A percentile compares a stretch with the other conserved stretches of the same genome.
These are phyloP conservation scores for Cryptococcus amylolentus DNA, from an alignment of 1,284 basidiomycete species.

Conservation along the genomic window DNA sequence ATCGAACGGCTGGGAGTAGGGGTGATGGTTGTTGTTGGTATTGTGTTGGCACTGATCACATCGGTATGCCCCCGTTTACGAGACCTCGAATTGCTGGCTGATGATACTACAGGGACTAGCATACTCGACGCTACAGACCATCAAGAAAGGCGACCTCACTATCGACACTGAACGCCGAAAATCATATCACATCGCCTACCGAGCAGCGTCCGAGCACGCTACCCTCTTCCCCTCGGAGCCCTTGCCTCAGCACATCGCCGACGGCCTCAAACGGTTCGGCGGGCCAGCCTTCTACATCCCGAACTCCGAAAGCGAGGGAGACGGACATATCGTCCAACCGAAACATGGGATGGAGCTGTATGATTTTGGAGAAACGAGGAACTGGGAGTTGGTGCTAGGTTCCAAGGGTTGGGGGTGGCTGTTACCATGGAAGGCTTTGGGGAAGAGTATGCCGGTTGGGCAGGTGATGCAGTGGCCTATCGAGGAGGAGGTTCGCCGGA, in stretches of 20 bases:
- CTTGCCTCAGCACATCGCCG: constrained; percentile 10
- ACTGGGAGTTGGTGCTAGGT: constrained; percentile 30
- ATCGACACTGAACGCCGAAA: constrained; percentile 33
- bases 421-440: constrained; percentile 30
- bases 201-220: not conserved
- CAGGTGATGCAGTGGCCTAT: not conserved
- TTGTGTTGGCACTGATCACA: constrained; percentile 27
- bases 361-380: constrained; percentile 25
- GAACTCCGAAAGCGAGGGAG: not conserved
- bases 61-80: constrained; percentile 19
- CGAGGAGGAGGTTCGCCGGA: too few relatives aligned
- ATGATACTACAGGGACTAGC: constrained; percentile 24
- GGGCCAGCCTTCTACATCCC: constrained; percentile 34
- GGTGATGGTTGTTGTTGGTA: constrained; percentile 21
- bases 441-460: constrained; percentile 17
- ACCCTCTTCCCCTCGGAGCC: constrained; percentile 4
- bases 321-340: constrained; percentile 21
- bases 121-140: constrained; percentile 15
- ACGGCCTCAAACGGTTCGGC: constrained; percentile 18
- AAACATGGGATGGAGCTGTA: constrained; percentile 23
- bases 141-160: constrained; percentile 28
- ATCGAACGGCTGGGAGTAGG: constrained; percentile 18
- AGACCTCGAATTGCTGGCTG: not conserved
- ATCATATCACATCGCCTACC: constrained; percentile 16
- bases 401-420: constrained; percentile 23